These are phyloP conservation scores for Aspergillus spinulosporus DNA, from an alignment of 2,329 filamentous ascomycete species.

Conservation along the genomic window DNA sequence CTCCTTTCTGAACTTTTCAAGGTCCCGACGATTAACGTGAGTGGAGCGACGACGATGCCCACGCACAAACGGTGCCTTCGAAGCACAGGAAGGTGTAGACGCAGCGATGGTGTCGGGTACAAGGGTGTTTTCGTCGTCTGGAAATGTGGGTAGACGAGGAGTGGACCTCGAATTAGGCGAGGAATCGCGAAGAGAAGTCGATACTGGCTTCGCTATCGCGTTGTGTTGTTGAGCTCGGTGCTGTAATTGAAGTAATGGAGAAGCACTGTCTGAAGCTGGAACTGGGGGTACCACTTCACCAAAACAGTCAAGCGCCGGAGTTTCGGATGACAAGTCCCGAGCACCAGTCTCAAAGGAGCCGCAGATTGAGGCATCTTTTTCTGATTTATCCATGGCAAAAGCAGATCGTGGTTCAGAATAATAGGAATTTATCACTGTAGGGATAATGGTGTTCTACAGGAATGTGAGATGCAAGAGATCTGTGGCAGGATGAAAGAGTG, in stretches of 20 bases:
- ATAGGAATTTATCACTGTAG: background rate
- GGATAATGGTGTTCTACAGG: background rate
- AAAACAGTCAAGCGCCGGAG: conserved; percentile 27
- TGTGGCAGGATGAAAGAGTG: conserved; percentile 3
- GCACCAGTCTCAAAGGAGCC: conserved; percentile 18
- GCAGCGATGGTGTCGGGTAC: conserved; percentile 35
- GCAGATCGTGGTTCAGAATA: background rate
- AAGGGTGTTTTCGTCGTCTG: conserved; percentile 10
- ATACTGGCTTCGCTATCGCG: background rate
- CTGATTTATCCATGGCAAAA: conserved; percentile 11
- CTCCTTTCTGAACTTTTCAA: conserved; percentile 41
- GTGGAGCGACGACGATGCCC: conserved; percentile 45
- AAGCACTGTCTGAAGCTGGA: background rate
- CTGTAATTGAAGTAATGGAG: background rate
- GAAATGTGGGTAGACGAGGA: background rate
- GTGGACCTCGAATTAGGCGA: conserved; percentile 4
- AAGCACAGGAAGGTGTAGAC: conserved; percentile 30
- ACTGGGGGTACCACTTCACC: conserved; percentile 13
- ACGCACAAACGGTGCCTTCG: conserved; percentile 39
- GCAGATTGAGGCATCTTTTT: conserved; percentile 11
- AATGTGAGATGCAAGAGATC: conserved; percentile 5
- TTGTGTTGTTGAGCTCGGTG: conserved; percentile 1
- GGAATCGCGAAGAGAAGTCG: background rate
- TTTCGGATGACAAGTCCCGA: conserved; percentile 22
- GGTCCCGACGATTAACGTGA: conserved; percentile 41